Evolutionary conservation across 2,329 filamentous ascomycete genomes (phyloP).

Genomic region (Exophiala lecanii-corni): DNA sequence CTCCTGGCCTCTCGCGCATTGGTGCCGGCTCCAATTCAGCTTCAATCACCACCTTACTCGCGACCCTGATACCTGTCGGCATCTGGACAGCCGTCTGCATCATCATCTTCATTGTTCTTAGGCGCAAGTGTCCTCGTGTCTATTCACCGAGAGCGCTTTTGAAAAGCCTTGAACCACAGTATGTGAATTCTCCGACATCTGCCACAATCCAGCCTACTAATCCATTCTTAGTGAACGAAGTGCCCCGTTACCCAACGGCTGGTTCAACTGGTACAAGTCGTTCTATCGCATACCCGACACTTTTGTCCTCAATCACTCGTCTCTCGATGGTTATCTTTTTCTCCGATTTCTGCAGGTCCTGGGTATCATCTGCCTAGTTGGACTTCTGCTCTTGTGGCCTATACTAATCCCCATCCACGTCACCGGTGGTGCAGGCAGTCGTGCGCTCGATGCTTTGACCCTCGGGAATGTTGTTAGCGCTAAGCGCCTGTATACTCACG

Average conservation of each 20-base stretch:
- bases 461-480: constrained; percentile 67
- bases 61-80: constrained; percentile 52
- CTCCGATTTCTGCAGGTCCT: constrained; percentile 79
- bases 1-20: constrained; percentile 36
- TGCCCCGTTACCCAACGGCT: constrained; percentile 29
- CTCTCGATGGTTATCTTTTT: constrained; percentile 86
- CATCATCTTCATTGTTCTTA: constrained; percentile 48
- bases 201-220: neutral
- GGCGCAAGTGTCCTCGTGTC: constrained; percentile 48
- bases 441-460: constrained; percentile 69
- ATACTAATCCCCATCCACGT: constrained; percentile 81
- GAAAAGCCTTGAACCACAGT: constrained; percentile 48
- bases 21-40: constrained; percentile 37
- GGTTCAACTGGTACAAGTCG: constrained; percentile 33
- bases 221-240: constrained; percentile 30
- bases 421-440: constrained; percentile 67
- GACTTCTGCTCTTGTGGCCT: constrained; percentile 79
- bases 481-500: constrained; percentile 72
- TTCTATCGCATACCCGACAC: constrained; percentile 40
- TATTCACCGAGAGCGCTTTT: constrained; percentile 54
- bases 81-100: constrained; percentile 48
- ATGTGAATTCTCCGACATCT: constrained; percentile 25
- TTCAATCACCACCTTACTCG: constrained; percentile 41
- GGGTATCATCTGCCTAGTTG: constrained; percentile 72
- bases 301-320: constrained; percentile 80